Percentiles rank a stretch among this genome's conserved stretches.
Conservation (phyloP, 2,329 filamentous ascomycete species). For the Cryoendolithus antarcticus region DNA sequence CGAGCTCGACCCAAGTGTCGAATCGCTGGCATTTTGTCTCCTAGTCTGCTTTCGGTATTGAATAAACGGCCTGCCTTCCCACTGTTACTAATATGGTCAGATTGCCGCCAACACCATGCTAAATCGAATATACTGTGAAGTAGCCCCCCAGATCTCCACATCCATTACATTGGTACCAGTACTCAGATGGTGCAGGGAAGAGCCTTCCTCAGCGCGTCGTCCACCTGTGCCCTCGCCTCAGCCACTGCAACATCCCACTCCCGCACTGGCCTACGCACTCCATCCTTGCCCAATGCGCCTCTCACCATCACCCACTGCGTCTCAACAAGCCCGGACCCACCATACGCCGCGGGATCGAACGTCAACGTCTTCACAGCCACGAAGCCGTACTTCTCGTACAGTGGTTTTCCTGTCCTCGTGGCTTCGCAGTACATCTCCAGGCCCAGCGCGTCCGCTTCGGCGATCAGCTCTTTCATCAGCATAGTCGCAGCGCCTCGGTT, state of each 20-base stretch:
- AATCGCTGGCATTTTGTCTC: no score
- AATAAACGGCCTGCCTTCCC: no score
- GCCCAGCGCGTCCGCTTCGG: slow-evolving; percentile 29
- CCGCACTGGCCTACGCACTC: slow-evolving; percentile 3
- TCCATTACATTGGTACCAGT: no score
- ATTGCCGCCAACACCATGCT: no score
- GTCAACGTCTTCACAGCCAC: slow-evolving; percentile 10
- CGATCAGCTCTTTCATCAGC: slow-evolving; percentile 28
- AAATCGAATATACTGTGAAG: no score
- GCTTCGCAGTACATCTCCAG: slow-evolving; percentile 31
- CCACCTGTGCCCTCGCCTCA: no score
- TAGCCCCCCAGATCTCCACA: no score
- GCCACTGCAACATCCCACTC: slow-evolving; percentile 1
- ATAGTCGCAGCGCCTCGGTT: slow-evolving; percentile 30
- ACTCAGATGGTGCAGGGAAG: no score
- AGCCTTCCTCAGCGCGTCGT: no score
- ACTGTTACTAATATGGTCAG: no score
- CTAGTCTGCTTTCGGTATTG: no score
- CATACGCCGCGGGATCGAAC: slow-evolving; percentile 16
- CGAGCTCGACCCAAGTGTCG: no score
- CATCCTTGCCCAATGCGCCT: slow-evolving; percentile 6
- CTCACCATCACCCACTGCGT: slow-evolving; percentile 23
- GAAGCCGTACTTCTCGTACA: slow-evolving; percentile 23
- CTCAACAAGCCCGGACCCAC: slow-evolving; percentile 15
- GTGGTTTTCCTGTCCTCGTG: slow-evolving; percentile 20